Base-by-base conservation (phyloP, 2,329 filamentous ascomycete genomes). In the Sclerotinia spermophila region DNA sequence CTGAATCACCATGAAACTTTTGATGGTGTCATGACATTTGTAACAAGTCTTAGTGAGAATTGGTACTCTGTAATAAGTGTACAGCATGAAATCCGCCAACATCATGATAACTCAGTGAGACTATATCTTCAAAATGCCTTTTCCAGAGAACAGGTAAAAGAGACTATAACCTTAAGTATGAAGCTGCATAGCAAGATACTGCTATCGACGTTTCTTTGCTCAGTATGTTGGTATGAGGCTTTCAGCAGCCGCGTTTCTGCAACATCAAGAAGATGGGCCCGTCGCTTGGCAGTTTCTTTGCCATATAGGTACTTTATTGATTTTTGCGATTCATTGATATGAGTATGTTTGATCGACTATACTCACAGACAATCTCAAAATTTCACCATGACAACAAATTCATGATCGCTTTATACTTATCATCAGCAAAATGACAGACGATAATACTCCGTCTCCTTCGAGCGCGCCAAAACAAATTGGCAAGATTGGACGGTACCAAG, bases 401-500 rank as follows among this genome's bases (percentile, higher is more conserved):
- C 10, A 38, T 69, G 48, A 48, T 27, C 10, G 21, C 8, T 27
- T 56, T 38, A 21, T 35, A 35, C 21, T 13, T 38, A 27, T 17
- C 24, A 56, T 35, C n/a, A 48, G 30, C 38, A 65, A 27, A 65
- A 69, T 69, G 68, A 42, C 51, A 30, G 61, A 69, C 24, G 59
- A 69, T n/a, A 56, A 33, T 8, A 30, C 19, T 3, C 33, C 59
- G 21, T 61, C 15, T 7, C 56, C 59, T 38, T 44, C 59, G 27
- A 69, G 68, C 59, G 48, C 48, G 24, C 59, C 68, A 30, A 69
- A 69, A n/a, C 62, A 65, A 15, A 38, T 33, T 27, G 67, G 10
- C 8, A 40, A 48, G 17, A 53, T 42, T 48, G 56, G 42, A 21
- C 68, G 62, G 24, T 38, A 48, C 33, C 55, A 51, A 21, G 53